These are phyloP conservation scores for Eucalyptus sideroxylon DNA, from an alignment of 345 rosid species.

Conservation along the genomic window DNA sequence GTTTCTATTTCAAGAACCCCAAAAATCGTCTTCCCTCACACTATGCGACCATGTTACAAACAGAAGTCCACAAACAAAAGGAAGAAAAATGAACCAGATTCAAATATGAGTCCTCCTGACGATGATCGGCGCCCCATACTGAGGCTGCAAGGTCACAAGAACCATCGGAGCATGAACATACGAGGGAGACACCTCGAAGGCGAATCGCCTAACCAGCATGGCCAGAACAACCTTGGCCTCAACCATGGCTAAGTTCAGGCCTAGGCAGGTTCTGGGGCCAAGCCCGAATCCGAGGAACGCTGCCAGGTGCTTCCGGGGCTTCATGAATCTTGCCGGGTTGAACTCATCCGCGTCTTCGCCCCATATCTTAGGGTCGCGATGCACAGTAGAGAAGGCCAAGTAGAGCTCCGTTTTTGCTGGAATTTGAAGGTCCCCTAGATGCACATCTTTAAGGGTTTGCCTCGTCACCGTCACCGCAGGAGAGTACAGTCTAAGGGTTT, in stretches of 20 bases:
- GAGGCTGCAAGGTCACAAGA: slow-evolving; percentile 41
- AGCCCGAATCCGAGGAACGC: slow-evolving; percentile 37
- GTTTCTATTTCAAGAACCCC: neutral
- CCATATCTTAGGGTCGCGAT: slow-evolving; percentile 51
- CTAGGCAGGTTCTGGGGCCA: slow-evolving; percentile 47
- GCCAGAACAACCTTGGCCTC: slow-evolving; percentile 53
- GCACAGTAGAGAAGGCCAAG: slow-evolving; percentile 30
- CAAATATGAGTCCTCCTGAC: slow-evolving; percentile 15
- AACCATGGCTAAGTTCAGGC: slow-evolving; percentile 33
- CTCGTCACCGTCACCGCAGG: slow-evolving; percentile 41
- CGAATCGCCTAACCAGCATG: slow-evolving; percentile 25
- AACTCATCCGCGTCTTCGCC: slow-evolving; percentile 58
- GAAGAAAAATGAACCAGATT: neutral
- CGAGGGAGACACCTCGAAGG: slow-evolving; percentile 37
- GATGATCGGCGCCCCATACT: slow-evolving; percentile 54
- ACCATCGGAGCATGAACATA: slow-evolving; percentile 67
- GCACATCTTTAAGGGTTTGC: slow-evolving; percentile 17
- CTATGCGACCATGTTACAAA: neutral
- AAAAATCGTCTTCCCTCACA: neutral
- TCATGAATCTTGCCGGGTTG: slow-evolving; percentile 16
- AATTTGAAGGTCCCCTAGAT: slow-evolving; percentile 39
- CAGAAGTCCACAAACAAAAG: neutral
- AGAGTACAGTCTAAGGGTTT: slow-evolving; percentile 66
- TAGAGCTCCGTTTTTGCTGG: slow-evolving; percentile 52
- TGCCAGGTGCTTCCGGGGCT: slow-evolving; percentile 21